These are phyloP conservation scores for Chondrostereum purpureum DNA, from an alignment of 1,284 basidiomycete genomes.

Conservation along the genomic window DNA sequence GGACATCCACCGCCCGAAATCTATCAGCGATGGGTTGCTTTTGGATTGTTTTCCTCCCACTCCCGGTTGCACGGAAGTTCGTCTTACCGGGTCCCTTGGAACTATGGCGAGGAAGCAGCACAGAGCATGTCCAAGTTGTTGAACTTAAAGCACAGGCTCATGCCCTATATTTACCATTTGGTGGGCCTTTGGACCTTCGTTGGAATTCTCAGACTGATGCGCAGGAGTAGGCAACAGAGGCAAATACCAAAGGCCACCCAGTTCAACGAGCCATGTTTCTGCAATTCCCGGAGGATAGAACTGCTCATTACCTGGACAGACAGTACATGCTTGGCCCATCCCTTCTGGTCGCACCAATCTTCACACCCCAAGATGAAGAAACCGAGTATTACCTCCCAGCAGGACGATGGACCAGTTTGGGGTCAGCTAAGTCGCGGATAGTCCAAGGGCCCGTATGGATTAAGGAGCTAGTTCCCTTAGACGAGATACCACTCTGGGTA, in stretches of 20 bases:
- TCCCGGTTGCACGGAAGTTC: conserved; percentile 67
- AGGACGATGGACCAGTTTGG: conserved; percentile 65
- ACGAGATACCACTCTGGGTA: conserved; percentile 64
- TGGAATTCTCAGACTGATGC: too few species aligned
- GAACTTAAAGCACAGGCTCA: conserved; percentile 62
- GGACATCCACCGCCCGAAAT: conserved; percentile 65
- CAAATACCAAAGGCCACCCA: conserved; percentile 53
- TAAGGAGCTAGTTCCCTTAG: conserved; percentile 46
- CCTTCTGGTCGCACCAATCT: conserved; percentile 70
- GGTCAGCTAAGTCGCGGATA: conserved; percentile 37
- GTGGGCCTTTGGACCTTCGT: conserved; percentile 28
- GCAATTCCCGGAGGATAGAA: conserved; percentile 64
- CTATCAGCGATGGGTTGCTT: conserved; percentile 74
- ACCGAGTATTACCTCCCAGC: conserved; percentile 65
- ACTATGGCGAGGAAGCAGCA: conserved; percentile 67
- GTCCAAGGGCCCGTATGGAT: conserved; percentile 50
- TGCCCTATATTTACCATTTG: conserved; percentile 67
- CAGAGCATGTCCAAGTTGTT: conserved; percentile 60
- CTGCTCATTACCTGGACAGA: conserved; percentile 57
- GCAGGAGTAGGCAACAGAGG: conserved; percentile 55
- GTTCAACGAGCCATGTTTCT: conserved; percentile 70
- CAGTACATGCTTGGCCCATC: conserved; percentile 68
- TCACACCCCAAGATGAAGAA: conserved; percentile 50
- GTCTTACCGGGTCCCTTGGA: conserved; percentile 73
- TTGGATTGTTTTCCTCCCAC: conserved; percentile 64